phyloP scores from a whole-genome alignment of 805 yeast genomes.

The Zygoascus bituminiphila region DNA sequence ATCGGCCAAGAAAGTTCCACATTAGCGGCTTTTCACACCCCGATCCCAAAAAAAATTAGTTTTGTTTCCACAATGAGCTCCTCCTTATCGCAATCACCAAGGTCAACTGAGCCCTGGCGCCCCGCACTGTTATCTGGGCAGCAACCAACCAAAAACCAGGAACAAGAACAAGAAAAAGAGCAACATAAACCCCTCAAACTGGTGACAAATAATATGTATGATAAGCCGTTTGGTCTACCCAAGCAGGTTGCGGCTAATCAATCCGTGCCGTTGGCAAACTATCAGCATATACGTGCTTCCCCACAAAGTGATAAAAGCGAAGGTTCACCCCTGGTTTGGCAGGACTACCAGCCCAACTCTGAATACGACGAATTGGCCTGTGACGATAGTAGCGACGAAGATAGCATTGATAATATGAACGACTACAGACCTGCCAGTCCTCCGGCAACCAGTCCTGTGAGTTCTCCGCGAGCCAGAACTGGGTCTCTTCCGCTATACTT shows the following conservation, averaged over 20 bases:
- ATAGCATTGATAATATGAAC: background rate
- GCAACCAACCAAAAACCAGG: too few relatives aligned
- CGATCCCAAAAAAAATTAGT: too few relatives aligned
- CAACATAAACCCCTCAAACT: background rate
- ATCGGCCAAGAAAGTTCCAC: too few relatives aligned
- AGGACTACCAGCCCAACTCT: too few relatives aligned
- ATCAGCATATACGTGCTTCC: background rate
- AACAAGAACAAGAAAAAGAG: too few relatives aligned
- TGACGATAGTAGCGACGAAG: background rate
- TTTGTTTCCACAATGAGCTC: too few relatives aligned
- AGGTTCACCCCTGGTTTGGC: background rate
- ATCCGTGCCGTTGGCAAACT: background rate
- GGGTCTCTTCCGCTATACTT: background rate
- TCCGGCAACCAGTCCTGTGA: background rate
- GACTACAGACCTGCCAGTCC: background rate
- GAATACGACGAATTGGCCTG: background rate
- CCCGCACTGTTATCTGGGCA: background rate
- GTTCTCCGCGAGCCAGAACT: background rate
- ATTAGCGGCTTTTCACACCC: too few relatives aligned
- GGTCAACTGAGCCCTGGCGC: background rate
- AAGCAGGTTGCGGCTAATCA: too few relatives aligned
- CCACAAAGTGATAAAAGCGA: background rate
- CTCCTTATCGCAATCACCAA: background rate
- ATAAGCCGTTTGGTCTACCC: too few relatives aligned
- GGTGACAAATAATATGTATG: background rate